Conservation (phyloP, 257 asterid genomes). For the Solanum chiquidenum region DNA sequence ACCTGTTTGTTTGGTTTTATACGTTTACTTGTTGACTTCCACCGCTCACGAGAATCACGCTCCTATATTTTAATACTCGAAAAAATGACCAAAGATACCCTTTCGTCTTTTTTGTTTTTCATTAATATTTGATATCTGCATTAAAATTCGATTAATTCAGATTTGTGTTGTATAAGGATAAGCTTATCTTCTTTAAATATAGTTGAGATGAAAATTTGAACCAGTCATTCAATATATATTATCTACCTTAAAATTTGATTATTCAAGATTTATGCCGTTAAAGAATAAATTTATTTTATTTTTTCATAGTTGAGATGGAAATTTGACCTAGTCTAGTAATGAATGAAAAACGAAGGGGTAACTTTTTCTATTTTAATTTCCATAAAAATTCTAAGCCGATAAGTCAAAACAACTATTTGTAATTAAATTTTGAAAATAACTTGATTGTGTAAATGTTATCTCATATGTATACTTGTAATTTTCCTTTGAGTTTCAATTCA, state of each 20-base stretch:
- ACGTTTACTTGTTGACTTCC: constrained; percentile 1
- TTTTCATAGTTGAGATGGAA: neutral
- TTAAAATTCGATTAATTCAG: too few species aligned
- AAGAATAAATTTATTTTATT: too few species aligned
- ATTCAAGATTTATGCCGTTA: too few species aligned
- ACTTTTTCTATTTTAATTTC: too few species aligned
- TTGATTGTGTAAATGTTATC: neutral
- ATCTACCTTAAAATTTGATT: too few species aligned
- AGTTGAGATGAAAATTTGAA: too few species aligned
- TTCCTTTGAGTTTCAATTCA: neutral
- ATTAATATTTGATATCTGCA: too few species aligned
- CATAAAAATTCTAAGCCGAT: neutral
- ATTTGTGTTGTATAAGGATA: neutral
- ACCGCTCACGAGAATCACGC: neutral
- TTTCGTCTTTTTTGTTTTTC: too few species aligned
- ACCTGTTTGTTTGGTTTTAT: neutral
- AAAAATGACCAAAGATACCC: neutral
- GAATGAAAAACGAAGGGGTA: neutral
- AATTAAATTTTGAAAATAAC: neutral
- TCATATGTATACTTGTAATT: neutral
- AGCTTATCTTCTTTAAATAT: too few species aligned
- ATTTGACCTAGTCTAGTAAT: too few species aligned
- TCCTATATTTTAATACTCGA: neutral
- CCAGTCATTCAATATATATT: too few species aligned
- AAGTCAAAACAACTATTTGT: neutral